Conservation (phyloP, 345 rosid species). For the Cardamine chenopodiifolia region DNA sequence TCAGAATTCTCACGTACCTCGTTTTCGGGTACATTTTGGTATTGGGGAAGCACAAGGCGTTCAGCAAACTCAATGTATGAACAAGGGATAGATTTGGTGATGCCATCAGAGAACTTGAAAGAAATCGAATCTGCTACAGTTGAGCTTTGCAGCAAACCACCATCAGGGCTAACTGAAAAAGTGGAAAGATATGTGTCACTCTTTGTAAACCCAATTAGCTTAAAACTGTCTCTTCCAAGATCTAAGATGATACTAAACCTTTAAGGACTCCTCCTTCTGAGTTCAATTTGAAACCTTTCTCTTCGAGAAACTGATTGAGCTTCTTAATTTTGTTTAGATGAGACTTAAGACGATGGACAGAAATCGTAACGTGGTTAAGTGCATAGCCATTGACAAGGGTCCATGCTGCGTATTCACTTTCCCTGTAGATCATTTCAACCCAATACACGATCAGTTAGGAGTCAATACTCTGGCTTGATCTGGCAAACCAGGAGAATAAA, state of each 20-base stretch:
- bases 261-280: constrained; percentile 90
- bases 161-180: constrained; percentile 86
- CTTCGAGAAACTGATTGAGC: constrained; percentile 69
- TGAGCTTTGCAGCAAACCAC: constrained; percentile 90
- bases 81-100: constrained; percentile 73
- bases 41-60: constrained; percentile 84
- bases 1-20: constrained; percentile 51
- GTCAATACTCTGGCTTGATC: constrained; percentile 1
- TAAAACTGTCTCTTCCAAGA: neutral
- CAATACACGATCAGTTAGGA: constrained; percentile 14
- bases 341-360: constrained; percentile 76
- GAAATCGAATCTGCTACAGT: constrained; percentile 78
- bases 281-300: constrained; percentile 71
- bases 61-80: constrained; percentile 97
- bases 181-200: neutral
- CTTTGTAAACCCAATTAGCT: neutral
- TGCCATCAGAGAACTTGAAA: constrained; percentile 69
- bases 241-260: constrained; percentile 53
- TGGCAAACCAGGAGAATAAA: neutral
- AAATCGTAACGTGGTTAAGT: constrained; percentile 87
- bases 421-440: constrained; percentile 47
- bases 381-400: constrained; percentile 96
- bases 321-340: constrained; percentile 58
- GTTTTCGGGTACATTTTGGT: constrained; percentile 49
- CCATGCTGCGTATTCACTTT: constrained; percentile 99